These are phyloP conservation scores for Sclerotinia borealis DNA, from an alignment of 2,329 filamentous ascomycete species.

Conservation along the genomic window DNA sequence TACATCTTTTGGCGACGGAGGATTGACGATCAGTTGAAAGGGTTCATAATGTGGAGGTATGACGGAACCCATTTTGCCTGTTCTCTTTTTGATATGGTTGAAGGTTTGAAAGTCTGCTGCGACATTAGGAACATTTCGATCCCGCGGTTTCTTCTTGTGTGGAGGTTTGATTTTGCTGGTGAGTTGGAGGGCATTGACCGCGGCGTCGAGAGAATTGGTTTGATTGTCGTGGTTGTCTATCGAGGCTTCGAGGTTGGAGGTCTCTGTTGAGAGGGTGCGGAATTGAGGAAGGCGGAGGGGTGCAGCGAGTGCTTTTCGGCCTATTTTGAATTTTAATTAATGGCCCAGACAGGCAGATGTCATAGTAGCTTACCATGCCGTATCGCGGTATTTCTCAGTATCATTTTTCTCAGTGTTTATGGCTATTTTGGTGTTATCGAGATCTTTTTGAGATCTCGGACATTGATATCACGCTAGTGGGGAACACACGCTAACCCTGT, in stretches of 20 bases:
- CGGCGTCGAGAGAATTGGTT: slow-evolving; percentile 22
- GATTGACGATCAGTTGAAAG: slow-evolving; percentile 59
- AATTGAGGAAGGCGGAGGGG: slow-evolving; percentile 36
- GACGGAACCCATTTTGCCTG: slow-evolving; percentile 43
- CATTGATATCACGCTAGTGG: slow-evolving; percentile 18
- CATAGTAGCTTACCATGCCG: slow-evolving; percentile 45
- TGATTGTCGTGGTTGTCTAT: slow-evolving; percentile 14
- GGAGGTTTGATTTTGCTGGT: slow-evolving; percentile 19
- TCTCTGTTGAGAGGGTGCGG: slow-evolving; percentile 35
- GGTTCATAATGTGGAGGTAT: slow-evolving; percentile 57
- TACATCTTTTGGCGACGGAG: slow-evolving; percentile 71
- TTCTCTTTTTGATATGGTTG: slow-evolving; percentile 39
- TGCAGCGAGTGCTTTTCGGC: slow-evolving; percentile 47
- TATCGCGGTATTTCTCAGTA: slow-evolving; percentile 47
- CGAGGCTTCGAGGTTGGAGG: slow-evolving; percentile 15
- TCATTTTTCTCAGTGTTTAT: slow-evolving; percentile 40
- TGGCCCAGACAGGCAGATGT: background rate
- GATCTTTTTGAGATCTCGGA: slow-evolving; percentile 27
- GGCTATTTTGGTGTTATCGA: slow-evolving; percentile 7
- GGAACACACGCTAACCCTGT: slow-evolving; percentile 13
- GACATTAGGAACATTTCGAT: slow-evolving; percentile 7
- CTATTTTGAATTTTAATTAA: slow-evolving; percentile 35
- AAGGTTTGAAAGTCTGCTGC: slow-evolving; percentile 21
- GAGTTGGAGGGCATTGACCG: slow-evolving; percentile 20
- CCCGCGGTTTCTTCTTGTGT: background rate